Base-by-base conservation (phyloP, 345 rosid genomes). In the Raphanus sativus region DNA sequence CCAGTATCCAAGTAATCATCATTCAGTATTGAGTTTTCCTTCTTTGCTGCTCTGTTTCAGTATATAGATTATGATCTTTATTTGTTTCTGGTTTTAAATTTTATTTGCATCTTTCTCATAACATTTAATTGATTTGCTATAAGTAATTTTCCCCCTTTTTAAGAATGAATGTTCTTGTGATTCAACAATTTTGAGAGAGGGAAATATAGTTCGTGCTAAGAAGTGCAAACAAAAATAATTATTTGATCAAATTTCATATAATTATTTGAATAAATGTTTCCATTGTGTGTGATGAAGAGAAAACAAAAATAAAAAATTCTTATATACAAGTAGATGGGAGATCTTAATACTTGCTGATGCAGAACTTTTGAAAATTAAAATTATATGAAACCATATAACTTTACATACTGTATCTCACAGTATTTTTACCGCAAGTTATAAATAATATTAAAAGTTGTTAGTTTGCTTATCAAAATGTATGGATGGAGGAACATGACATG, bases 41-140 rank as follows among this genome's bases (percentile, higher is more conserved):
- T 59, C 36, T 29, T 2, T 40, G 24, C 52, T 67, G 34, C 54
- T 60, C 54, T 76, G 54, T 61, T 69, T 69, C 10, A 21, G 69
- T 69, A 69, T 76, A 62, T 70, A 77, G 69, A 48, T 15, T 54
- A 65, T 54, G 17, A 62, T 54, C 6, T 74, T 64, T 54, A 5
- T 32, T 58, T 60, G 69, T 61, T 68, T 67, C 9, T 42, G 13
- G 69, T 17, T 21, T 56, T n/a, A 11, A 25, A 8, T 5, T 24
- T 58, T 45, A 3, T 45, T 15, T 5, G 6, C 28, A 48, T 48
- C 12, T 36, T 36, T 69, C 24, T 52, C 59, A 1, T 55, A 70
- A 70, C 61, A 16, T 52, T 52, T 52, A 52, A 52, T 15, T 52
- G 4, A 1, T 45, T 52, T 15, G 8, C 6, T 52, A 6, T 21